These are phyloP conservation scores for Skeletonema menzelii DNA, from an alignment of 108 stramenopile genomes.

Conservation along the genomic window DNA sequence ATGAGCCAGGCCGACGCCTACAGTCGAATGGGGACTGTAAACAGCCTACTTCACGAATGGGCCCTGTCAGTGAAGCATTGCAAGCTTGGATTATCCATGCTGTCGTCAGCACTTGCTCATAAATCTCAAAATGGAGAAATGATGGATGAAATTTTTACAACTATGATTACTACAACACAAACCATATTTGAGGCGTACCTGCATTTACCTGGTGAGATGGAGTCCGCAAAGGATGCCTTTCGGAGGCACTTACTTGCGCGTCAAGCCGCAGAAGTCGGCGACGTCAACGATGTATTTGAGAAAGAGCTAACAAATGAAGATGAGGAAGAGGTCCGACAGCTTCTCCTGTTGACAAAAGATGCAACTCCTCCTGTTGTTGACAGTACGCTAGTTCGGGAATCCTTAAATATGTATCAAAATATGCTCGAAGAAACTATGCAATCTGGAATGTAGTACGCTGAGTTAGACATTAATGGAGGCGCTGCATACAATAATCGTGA, in stretches of 20 bases:
- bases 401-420: conserved; percentile 7
- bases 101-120: neutral
- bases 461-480: conserved; percentile 4
- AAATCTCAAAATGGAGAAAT: neutral
- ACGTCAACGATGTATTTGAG: neutral
- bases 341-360: neutral
- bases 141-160: neutral
- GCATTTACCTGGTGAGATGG: neutral
- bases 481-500: neutral
- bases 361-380: neutral
- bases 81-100: neutral
- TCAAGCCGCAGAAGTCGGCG: neutral
- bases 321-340: neutral
- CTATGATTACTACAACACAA: conserved; percentile 3
- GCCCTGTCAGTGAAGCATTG: neutral
- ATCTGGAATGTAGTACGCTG: neutral
- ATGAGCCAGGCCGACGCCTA: neutral
- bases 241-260: neutral
- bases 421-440: conserved; percentile 4
- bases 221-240: conserved; percentile 9
- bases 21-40: neutral
- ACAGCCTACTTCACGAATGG: neutral
- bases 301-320: conserved; percentile 1
- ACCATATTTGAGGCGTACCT: neutral
- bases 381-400: neutral